Base-by-base conservation (phyloP, 2,329 filamentous ascomycete genomes). In the Thielaviopsis ethacetica region DNA sequence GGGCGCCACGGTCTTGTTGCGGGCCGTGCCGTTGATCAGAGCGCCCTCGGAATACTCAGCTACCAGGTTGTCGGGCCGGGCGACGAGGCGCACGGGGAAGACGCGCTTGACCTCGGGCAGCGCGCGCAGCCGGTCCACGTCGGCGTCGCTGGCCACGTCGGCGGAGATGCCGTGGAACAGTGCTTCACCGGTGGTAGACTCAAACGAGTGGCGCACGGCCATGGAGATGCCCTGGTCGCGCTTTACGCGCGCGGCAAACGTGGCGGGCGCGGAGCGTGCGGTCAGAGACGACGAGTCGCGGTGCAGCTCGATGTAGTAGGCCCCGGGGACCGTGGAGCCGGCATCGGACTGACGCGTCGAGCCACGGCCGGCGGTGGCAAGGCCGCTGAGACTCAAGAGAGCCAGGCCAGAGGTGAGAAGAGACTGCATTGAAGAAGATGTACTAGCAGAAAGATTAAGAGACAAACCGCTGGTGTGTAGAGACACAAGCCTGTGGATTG, bases 81-180 rank as follows among this genome's bases (percentile, higher is more conserved):
- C 30, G 21, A 59, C 22, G 2, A 22, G 30, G 9, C 50, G 34
- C 9, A 59, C 57, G 15, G 57, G 57, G 24, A 59, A 59, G 13
- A 59, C 41, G 7, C 57, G 50, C 57, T 59, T 59, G 34, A 59
- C 51, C n/a, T 59, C 57, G 10, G 38, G 38, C 19, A 59, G n/a
- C 12, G 51, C 50, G 7, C 26, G 26, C 15, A 59, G 53, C 7
- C 13, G 49, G 4, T 5, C 22, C 17, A 59, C 51, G 51, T 44
- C n/a, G n/a, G n/a, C 30, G 21, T 30, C 34, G 17, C 30, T 22
- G 6, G 30, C 21, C 5, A 59, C 22, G 21, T 59, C 49, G 12
- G 47, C 51, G n/a, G 57, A 59, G 22, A 59, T 26, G 6, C 57
- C 57, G 22, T 53, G 47, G n/a, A 59, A 59, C n/a, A 59, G 50